These are phyloP conservation scores for Tuber melanosporum DNA, from an alignment of 495 filamentous ascomycete genomes.

Conservation along the genomic window DNA sequence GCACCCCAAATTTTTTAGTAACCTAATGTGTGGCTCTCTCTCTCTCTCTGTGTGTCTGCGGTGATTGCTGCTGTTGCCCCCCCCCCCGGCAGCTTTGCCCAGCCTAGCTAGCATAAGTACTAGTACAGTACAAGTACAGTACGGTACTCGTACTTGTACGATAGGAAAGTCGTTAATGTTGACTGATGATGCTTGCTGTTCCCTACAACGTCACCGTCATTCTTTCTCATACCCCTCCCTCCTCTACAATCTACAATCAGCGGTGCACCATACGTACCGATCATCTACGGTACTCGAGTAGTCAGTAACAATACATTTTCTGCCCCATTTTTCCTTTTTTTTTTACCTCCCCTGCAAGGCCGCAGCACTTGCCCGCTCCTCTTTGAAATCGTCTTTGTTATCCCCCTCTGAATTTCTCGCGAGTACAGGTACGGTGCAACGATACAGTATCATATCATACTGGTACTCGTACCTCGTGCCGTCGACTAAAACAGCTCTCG, in stretches of 20 bases:
- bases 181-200: conserved; percentile 3
- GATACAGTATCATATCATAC: background rate
- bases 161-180: background rate
- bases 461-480: background rate
- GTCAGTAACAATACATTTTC: background rate
- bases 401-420: background rate
- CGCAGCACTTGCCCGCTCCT: background rate
- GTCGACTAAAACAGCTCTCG: background rate
- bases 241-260: background rate
- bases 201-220: conserved; percentile 4
- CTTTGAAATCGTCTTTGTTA: conserved; percentile 1
- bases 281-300: background rate
- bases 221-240: background rate
- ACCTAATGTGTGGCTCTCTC: background rate
- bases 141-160: background rate
- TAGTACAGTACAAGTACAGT: too few species aligned
- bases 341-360: background rate
- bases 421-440: background rate
- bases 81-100: background rate
- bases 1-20: background rate
- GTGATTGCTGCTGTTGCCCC: background rate
- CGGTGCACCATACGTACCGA: background rate
- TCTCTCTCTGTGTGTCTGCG: background rate
- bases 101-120: background rate
- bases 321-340: background rate